Evolutionary conservation across 768 basidiomycete genomes (phyloP).

Genomic region (Termitomyces heimii): DNA sequence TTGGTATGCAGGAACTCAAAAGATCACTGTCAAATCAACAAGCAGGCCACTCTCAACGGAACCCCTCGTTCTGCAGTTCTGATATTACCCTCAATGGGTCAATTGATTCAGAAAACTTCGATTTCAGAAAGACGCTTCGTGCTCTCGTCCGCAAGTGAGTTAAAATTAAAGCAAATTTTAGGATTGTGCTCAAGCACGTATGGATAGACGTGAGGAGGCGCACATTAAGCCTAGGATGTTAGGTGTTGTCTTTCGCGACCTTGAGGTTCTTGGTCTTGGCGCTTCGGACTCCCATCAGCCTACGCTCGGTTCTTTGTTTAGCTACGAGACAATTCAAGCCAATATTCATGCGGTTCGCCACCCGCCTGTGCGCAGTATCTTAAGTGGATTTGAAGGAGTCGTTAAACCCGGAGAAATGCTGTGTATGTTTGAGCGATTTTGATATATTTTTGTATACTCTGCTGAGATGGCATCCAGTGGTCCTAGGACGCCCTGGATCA

Average conservation of each 20-base stretch:
- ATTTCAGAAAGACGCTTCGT: constrained; percentile 23
- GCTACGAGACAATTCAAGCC: constrained; percentile 32
- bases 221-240: constrained; percentile 27
- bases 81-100: constrained; percentile 14
- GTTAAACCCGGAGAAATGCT: constrained; percentile 72
- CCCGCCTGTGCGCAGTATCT: constrained; percentile 58
- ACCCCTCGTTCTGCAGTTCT: constrained; percentile 9
- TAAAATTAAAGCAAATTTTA: neutral
- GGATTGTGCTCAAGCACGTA: neutral
- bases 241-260: constrained; percentile 45
- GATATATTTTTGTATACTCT: neutral
- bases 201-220: constrained; percentile 11
- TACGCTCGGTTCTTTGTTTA: constrained; percentile 48
- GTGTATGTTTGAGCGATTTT: constrained; percentile 37
- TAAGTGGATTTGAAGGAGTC: constrained; percentile 57
- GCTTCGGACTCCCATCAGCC: constrained; percentile 36
- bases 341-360: constrained; percentile 41
- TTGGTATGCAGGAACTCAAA: constrained; percentile 28
- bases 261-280: constrained; percentile 46
- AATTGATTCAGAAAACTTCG: constrained; percentile 20
- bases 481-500: constrained; percentile 82
- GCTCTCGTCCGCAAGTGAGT: constrained; percentile 20
- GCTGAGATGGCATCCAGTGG: constrained; percentile 38
- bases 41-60: neutral
- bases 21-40: constrained; percentile 16